A percentile compares a stretch with the other conserved stretches of the same genome.
Conservation (phyloP, 2,329 filamentous ascomycete species). For the Paecilomyces sp. region DNA sequence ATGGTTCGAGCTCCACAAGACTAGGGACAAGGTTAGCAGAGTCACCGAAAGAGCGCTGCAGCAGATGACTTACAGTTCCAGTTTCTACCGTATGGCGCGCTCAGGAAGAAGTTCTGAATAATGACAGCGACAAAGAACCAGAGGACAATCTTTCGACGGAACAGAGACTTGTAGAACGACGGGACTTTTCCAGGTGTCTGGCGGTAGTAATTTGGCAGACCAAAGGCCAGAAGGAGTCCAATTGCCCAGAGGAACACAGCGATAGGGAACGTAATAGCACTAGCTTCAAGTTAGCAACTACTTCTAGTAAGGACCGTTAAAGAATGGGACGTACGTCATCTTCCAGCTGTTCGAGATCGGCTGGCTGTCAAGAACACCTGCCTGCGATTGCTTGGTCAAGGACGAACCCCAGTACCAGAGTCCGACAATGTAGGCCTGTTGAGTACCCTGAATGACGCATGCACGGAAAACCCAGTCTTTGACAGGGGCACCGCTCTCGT, state of each 20-base stretch:
- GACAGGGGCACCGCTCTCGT: slow-evolving; percentile 55
- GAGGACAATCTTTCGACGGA: slow-evolving; percentile 57
- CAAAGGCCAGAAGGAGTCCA: slow-evolving; percentile 49
- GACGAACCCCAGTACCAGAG: slow-evolving; percentile 62
- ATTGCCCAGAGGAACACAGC: slow-evolving; percentile 51
- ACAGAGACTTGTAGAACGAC: slow-evolving; percentile 57
- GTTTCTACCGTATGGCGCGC: slow-evolving; percentile 59
- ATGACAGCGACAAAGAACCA: slow-evolving; percentile 61
- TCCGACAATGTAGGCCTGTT: slow-evolving; percentile 58
- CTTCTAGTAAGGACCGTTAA: neutral
- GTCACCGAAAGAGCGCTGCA: neutral
- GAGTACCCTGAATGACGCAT: slow-evolving; percentile 59
- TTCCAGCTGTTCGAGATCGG: slow-evolving; percentile 37
- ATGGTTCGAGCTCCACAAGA: slow-evolving; percentile 53
- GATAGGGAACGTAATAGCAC: slow-evolving; percentile 51
- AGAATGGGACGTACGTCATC: slow-evolving; percentile 24
- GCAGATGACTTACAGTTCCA: slow-evolving; percentile 46
- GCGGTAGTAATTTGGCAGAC: slow-evolving; percentile 61
- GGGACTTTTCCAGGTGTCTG: slow-evolving; percentile 57
- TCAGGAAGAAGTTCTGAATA: slow-evolving; percentile 61
- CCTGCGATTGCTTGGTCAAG: slow-evolving; percentile 21
- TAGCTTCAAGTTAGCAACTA: slow-evolving; percentile 19
- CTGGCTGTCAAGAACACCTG: slow-evolving; percentile 32
- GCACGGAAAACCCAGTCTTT: slow-evolving; percentile 62
- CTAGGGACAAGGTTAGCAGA: slow-evolving; percentile 10